phyloP scores from a whole-genome alignment of 2,329 filamentous ascomycete genomes.

The Berkeleyomyces basicola region DNA sequence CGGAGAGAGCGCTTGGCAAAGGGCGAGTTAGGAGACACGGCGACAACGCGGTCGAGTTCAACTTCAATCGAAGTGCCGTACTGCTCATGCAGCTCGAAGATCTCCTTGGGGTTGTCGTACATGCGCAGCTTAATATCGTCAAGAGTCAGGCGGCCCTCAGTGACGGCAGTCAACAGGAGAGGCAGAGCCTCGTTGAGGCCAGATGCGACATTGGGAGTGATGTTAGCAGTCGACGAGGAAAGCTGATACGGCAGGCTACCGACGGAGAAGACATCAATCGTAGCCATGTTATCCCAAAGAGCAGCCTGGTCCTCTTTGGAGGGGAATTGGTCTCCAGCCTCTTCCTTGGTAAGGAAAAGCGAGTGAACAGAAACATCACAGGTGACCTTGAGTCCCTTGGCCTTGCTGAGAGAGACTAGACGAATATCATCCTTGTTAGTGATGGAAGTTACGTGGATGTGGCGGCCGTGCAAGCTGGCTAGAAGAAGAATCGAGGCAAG shows the following conservation, averaged over 20 bases:
- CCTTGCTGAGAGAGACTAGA: conserved; percentile 60
- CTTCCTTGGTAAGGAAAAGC: conserved; percentile 55
- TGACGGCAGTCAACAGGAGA: conserved; percentile 57
- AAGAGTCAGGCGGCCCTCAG: conserved; percentile 54
- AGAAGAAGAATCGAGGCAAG: conserved; percentile 65
- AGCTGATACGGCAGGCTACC: conserved; percentile 63
- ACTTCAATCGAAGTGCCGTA: conserved; percentile 56
- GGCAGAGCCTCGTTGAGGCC: conserved; percentile 61
- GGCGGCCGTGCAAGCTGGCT: conserved; percentile 60
- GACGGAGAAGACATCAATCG: conserved; percentile 64
- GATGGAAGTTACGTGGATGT: conserved; percentile 65
- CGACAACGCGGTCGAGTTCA: conserved; percentile 47
- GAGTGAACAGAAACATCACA: conserved; percentile 72
- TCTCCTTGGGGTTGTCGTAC: conserved; percentile 63
- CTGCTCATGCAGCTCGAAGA: conserved; percentile 72
- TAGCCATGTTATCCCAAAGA: conserved; percentile 55
- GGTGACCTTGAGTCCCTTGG: conserved; percentile 66
- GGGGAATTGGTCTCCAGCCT: conserved; percentile 50
- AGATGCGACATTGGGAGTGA: conserved; percentile 37
- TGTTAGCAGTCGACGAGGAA: conserved; percentile 29
- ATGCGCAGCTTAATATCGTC: conserved; percentile 56
- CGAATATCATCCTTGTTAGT: conserved; percentile 68
- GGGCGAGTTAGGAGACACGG: conserved; percentile 35
- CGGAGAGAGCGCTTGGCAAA: conserved; percentile 52
- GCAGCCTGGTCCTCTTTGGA: conserved; percentile 51